Evolutionary conservation across 2,329 filamentous ascomycete species (phyloP), one percentile per base, ranked within the genome.

Genomic region (Aspergillus tubingensis): DNA sequence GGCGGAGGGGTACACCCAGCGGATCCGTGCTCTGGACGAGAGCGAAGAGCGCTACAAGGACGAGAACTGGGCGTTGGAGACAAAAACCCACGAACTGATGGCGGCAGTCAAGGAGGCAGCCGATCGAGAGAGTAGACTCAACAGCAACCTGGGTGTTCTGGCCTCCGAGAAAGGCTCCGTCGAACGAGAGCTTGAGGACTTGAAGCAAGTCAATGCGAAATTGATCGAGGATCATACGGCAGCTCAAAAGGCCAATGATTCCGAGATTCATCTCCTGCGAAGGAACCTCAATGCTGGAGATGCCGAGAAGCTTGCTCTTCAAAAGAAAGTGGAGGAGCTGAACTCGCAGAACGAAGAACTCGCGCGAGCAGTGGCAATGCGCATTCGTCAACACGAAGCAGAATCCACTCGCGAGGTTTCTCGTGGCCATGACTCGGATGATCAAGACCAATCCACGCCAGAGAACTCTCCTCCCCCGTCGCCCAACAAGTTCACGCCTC

Each of bases 11-110:
- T 86, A 96, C 65, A 85, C 89, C 56, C 91, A 96, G 74, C 87
- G 92, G 36, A 81, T 98, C 65, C 90, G 91, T 72, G 85, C 86
- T 6, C 82, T 97, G 43, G 93, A 97, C 68, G 95, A 99, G 77
- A 96, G 91, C 73, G 95, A 99, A 75, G 90, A 96, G 70, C 89
- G 91, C 55, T 96, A 96, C 80, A 98, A 97, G 78, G 95, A 99
- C 72, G 95, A 98, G 76, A 99, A 98, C 74, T 99, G 95, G 95
- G 94, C 91, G 64, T 84, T 99, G 39, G 95, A 99, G 76, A 96
- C 93, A 0, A 91, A 92, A 69, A 85, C 96, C 21, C 95, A 96
- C 70, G 93, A 98, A 64, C 82, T 94, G 44, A 84, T 90, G 55
- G 85, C 89, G 7, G 83, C 86, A 15, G 85, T 90, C 64, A 91